Evolutionary conservation across 768 basidiomycete species (phyloP).

Genomic region (Trametes gibbosa): DNA sequence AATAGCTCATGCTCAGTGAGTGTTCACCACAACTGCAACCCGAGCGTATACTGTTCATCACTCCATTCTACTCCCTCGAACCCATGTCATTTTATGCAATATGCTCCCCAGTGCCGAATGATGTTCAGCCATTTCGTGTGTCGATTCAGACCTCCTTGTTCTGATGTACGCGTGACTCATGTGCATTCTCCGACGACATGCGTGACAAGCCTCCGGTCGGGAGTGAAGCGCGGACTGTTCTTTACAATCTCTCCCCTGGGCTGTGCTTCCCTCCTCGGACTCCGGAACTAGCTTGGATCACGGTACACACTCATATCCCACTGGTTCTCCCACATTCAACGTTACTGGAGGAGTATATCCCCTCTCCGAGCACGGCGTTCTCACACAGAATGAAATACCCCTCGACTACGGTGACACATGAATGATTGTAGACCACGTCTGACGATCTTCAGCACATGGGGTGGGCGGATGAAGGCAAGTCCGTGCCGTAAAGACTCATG

Average conservation of each 20-base stretch:
- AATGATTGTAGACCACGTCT: not conserved
- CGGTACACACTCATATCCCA: too few relatives aligned
- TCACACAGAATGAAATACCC: not conserved
- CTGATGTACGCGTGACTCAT: not conserved
- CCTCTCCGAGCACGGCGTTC: not conserved
- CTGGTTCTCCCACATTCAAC: not conserved
- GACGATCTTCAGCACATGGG: not conserved
- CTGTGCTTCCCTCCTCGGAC: not conserved
- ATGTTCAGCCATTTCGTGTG: not conserved
- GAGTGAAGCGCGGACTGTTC: not conserved
- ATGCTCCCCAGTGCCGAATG: not conserved
- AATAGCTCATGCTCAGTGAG: not conserved
- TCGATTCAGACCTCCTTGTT: not conserved
- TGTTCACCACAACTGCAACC: not conserved
- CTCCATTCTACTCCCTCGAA: too few relatives aligned
- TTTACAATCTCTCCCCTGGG: not conserved
- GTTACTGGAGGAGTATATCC: not conserved
- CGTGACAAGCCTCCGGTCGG: not conserved
- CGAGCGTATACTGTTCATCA: too few relatives aligned
- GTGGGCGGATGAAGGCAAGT: not conserved
- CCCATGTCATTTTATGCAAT: too few relatives aligned
- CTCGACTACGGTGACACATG: not conserved
- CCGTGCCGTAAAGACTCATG: not conserved
- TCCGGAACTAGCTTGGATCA: not conserved
- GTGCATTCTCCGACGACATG: not conserved